Evolutionary conservation across 1,284 basidiomycete genomes (phyloP), one percentile per base, ranked within the genome.

Genomic region (Blastosporella zonata): DNA sequence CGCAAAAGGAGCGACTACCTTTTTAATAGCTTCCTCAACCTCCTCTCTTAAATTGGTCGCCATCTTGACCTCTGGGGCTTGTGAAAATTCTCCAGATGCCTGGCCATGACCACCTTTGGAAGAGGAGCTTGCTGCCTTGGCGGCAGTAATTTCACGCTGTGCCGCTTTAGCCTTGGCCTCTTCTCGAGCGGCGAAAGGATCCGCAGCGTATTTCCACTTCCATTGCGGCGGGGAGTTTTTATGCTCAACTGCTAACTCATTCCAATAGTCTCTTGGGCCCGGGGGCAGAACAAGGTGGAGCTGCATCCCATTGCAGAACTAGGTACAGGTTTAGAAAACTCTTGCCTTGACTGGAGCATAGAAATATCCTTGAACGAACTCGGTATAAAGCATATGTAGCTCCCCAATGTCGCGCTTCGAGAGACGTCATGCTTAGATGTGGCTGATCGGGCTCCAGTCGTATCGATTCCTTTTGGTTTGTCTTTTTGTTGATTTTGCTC

Each of bases 331-430:
- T 62, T 37, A 62, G 50, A 59, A 41, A 38, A 25, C 28, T 46
- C 46, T 44, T 46, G 41, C 20, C 33, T 40, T 31, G 46, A 49
- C 23, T 50, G 46, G 21, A 54, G 54, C 36, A 56, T 43, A 27
- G 23, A 50, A 51, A 49, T 47, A 54, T 27, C 43, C 40, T 52
- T 37, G 36, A 29, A 82, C 87, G 67, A 64, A 92, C 89, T 54
- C 92, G 81, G 67, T 93, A 90, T 47, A 95, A 67, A 22, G 90
- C 90, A 59, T 93, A 93, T 2, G 89, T 89, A 20, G 92, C 91
- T 18, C 87, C 90, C 81, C 86, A 93, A 61, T 95, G 93, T 42
- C 82, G 84, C 15, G 91, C 90, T 67, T 93, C 85, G 22, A 85
- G 63, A 2, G 81, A 76, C 15, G 81, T 82, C 4, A 78, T 75